phyloP scores from a whole-genome alignment of 2,329 filamentous ascomycete species.

The Pseudogymnoascus sp. region DNA sequence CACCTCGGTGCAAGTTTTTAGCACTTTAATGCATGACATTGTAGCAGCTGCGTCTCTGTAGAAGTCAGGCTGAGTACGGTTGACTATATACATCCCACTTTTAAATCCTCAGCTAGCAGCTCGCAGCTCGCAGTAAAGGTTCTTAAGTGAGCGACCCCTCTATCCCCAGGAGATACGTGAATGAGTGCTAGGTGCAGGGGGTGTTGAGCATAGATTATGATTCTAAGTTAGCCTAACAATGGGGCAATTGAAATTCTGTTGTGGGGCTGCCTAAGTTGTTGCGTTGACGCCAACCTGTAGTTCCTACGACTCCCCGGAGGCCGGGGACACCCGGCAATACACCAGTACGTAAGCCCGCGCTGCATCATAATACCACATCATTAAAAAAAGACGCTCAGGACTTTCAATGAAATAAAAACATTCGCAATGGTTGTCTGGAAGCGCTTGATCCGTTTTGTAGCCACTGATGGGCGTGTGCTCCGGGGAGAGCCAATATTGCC shows the following conservation, averaged over 20 bases:
- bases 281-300: neutral
- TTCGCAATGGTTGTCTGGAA: slow-evolving; percentile 34
- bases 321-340: neutral
- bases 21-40: neutral
- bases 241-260: neutral
- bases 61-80: too few relatives aligned
- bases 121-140: neutral
- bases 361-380: neutral
- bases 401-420: neutral
- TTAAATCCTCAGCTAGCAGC: too few relatives aligned
- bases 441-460: slow-evolving; percentile 47
- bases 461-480: slow-evolving; percentile 42
- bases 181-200: neutral
- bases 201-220: neutral
- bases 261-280: neutral
- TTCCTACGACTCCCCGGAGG: neutral
- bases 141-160: neutral
- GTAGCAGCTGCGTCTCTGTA: neutral
- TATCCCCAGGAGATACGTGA: too few relatives aligned
- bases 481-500: slow-evolving; percentile 46
- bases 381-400: neutral
- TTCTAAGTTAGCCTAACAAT: neutral
- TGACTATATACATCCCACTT: too few relatives aligned
- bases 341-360: neutral
- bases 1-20: neutral